Evolutionary conservation across 495 filamentous ascomycete genomes (phyloP), one percentile per base, ranked within the genome.

Genomic region (Ascodesmis nigricans): DNA sequence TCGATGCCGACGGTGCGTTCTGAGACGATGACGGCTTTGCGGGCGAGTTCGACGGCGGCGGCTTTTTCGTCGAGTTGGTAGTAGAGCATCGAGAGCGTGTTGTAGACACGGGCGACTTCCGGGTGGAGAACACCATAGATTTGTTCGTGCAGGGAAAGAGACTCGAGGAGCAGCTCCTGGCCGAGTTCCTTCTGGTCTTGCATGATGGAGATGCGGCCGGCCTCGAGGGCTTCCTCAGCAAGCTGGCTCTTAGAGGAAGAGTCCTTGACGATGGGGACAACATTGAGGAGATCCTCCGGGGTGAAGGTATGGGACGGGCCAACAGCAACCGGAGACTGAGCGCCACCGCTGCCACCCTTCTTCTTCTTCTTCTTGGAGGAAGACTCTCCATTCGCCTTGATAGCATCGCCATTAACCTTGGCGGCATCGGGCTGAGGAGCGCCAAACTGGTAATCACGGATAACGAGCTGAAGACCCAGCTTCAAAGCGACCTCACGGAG

Each of bases 51-150:
- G 11, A 95, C 73, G 21, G 90, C 90, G 3, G 77, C 78, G 7
- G 75, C 75, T 61, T 93, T 95, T 61, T 99, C 87, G 26, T 92
- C 87, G 8, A 91, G 69, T 53, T 83, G 75, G 56, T 79, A 92
- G 59, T 91, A 92, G 27, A 95, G 64, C 66, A 87, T 90, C 4
- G 90, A 91, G 19, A 99, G 63, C 24, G 75, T 77, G 55, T 90
- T 78, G 60, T 99, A 99, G 21, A 91, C 73, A 53, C 84, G 71
- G 35, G 84, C 83, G 44, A 95, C 83, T 57, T 99, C 90, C 7
- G 90, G 81, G 53, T 99, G 90, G 15, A 99, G 65, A 25, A 93
- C 82, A 38, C 90, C 90, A 48, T 99, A 99, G 49, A 99, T 93
- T 56, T 99, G 90, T 58, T 99, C 90, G 48, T 99, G 81, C 20